These are phyloP conservation scores for Leishmania guyanensis DNA, from an alignment of 208 protist species.

Conservation along the genomic window DNA sequence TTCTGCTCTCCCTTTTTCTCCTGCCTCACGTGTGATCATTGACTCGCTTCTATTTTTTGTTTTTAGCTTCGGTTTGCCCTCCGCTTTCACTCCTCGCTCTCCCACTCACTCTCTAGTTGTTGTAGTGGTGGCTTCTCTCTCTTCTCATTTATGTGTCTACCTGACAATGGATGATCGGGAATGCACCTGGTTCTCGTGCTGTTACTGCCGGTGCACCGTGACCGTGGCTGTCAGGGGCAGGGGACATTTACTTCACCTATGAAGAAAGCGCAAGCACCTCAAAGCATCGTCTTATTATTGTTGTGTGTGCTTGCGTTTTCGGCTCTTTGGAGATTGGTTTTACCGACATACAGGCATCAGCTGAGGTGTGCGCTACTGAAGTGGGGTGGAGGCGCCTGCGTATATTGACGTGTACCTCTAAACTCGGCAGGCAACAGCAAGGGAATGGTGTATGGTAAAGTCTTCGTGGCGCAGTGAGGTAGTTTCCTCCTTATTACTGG, in stretches of 20 bases:
- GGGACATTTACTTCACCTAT: neutral
- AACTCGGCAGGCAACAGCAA: neutral
- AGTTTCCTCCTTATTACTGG: neutral
- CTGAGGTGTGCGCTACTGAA: neutral
- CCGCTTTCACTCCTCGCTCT: neutral
- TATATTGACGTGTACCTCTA: neutral
- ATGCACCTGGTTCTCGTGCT: neutral
- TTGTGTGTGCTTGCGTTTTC: neutral
- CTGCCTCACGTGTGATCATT: neutral
- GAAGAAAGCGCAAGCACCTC: neutral
- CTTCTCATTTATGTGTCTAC: neutral
- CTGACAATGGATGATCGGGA: neutral
- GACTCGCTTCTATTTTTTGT: constrained; percentile 1
- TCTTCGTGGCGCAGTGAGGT: neutral
- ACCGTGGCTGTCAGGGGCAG: neutral
- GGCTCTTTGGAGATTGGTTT: neutral
- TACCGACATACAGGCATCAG: neutral
- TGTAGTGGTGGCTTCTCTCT: neutral
- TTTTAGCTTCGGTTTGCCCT: neutral
- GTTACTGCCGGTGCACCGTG: neutral
- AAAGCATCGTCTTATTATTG: neutral
- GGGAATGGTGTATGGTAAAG: neutral
- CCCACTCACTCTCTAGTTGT: constrained; percentile 8
- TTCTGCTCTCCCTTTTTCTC: neutral
- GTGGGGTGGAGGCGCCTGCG: neutral